These are phyloP conservation scores for Friedmanniomyces endolithicus DNA, from an alignment of 495 filamentous ascomycete genomes.

Conservation along the genomic window DNA sequence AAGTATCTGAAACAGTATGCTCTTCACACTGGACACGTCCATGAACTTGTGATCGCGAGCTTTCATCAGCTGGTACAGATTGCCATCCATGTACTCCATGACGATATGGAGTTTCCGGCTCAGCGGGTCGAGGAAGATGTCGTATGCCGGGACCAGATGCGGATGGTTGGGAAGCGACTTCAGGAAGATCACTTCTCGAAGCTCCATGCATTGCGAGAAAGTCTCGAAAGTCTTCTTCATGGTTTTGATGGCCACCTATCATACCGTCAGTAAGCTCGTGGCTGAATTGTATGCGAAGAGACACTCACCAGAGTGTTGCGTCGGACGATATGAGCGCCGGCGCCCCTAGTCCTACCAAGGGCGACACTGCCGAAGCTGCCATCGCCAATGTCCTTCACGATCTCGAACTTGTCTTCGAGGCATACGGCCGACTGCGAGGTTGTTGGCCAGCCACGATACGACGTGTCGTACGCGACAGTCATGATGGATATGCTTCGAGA, in stretches of 20 bases:
- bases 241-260: slow-evolving; percentile 93
- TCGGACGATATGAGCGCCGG: slow-evolving; percentile 77
- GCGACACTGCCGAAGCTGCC: slow-evolving; percentile 96
- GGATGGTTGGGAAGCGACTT: slow-evolving; percentile 72
- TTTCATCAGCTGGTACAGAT: slow-evolving; percentile 98
- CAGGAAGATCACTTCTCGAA: slow-evolving; percentile 94
- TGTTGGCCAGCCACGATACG: slow-evolving; percentile 27
- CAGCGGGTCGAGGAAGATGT: slow-evolving; percentile 96
- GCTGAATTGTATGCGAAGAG: slow-evolving; percentile 8
- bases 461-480: slow-evolving; percentile 28
- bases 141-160: slow-evolving; percentile 89
- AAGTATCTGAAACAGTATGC: slow-evolving; percentile 93
- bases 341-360: slow-evolving; percentile 77
- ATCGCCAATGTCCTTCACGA: slow-evolving; percentile 96
- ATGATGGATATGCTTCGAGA: slow-evolving; percentile 11
- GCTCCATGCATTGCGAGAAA: slow-evolving; percentile 73
- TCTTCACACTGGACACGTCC: slow-evolving; percentile 87
- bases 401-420: slow-evolving; percentile 72
- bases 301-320: slow-evolving; percentile 76
- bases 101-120: slow-evolving; percentile 92
- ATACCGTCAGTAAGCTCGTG: neutral
- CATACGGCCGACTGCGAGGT: slow-evolving; percentile 16
- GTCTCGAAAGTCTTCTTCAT: slow-evolving; percentile 99
- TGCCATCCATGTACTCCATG: slow-evolving; percentile 99
- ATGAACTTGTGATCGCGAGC: slow-evolving; percentile 86